A percentile compares a stretch with the other conserved stretches of the same genome.
phyloP scores from a whole-genome alignment of 1,284 basidiomycete genomes.

The Cryptococcus sp. region DNA sequence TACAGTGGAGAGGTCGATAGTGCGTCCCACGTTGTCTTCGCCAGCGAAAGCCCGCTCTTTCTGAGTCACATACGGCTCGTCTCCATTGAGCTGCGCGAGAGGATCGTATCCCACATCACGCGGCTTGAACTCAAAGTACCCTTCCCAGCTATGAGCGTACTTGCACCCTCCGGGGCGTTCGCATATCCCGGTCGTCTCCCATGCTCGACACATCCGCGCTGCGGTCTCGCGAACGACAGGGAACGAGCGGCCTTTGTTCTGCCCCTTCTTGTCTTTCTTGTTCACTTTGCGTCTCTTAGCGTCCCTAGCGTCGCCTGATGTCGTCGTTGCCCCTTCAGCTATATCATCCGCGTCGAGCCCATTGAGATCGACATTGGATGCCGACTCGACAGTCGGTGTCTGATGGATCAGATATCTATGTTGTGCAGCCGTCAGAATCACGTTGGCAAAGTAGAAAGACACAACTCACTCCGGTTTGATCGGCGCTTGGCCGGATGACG shows the following conservation, averaged over 20 bases:
- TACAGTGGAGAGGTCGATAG: conserved; percentile 35
- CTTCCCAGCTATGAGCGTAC: conserved; percentile 74
- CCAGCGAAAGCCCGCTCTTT: conserved; percentile 20
- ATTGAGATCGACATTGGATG: conserved; percentile 22
- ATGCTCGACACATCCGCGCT: conserved; percentile 41
- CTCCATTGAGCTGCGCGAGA: conserved; percentile 53
- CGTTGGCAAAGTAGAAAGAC: conserved; percentile 1
- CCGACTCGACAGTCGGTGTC: conserved; percentile 57
- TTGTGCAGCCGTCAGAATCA: neutral
- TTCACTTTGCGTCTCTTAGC: conserved; percentile 55
- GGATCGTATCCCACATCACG: conserved; percentile 68
- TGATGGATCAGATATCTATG: conserved; percentile 63
- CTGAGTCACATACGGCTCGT: conserved; percentile 59
- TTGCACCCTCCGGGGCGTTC: conserved; percentile 59
- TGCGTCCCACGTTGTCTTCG: conserved; percentile 34
- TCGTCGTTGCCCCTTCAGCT: conserved; percentile 66
- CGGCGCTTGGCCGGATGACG: conserved; percentile 56
- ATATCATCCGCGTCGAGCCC: conserved; percentile 62
- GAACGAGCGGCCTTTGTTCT: conserved; percentile 68
- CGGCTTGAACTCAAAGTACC: conserved; percentile 76
- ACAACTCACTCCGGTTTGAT: conserved; percentile 70
- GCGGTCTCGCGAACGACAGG: conserved; percentile 35
- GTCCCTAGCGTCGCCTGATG: conserved; percentile 39
- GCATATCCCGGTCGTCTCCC: conserved; percentile 42
- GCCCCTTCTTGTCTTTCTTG: conserved; percentile 71